Evolutionary conservation across 2,329 filamentous ascomycete species (phyloP).

Genomic region (Xylariaceae sp.): DNA sequence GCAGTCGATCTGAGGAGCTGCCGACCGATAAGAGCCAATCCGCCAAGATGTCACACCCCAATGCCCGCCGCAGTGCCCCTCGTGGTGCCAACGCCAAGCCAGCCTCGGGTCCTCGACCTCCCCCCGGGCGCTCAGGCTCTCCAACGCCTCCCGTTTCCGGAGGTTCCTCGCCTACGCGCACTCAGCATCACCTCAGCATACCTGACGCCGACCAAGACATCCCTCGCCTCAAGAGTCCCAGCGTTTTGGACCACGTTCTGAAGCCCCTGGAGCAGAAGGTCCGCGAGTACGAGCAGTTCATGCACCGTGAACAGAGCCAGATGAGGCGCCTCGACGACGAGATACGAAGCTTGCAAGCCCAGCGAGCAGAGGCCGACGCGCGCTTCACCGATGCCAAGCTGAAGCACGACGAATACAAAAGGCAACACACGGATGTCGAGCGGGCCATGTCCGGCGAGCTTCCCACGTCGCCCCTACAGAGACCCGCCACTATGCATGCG

Average conservation of each 20-base stretch:
- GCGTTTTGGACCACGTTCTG: conserved; percentile 40
- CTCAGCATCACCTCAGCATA: conserved; percentile 8
- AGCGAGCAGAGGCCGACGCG: conserved; percentile 37
- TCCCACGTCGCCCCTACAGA: conserved; percentile 15
- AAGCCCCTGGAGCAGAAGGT: conserved; percentile 44
- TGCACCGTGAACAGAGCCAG: conserved; percentile 39
- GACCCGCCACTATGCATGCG: conserved; percentile 14
- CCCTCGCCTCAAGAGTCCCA: conserved; percentile 42
- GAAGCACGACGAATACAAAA: conserved; percentile 42
- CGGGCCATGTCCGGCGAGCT: conserved; percentile 40
- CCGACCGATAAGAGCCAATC: conserved; percentile 24
- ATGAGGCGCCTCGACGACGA: conserved; percentile 42
- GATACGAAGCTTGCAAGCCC: conserved; percentile 38
- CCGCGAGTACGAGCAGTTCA: conserved; percentile 39
- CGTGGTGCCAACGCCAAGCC: conserved; percentile 17
- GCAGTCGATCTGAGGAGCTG: conserved; percentile 30
- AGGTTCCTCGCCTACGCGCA: conserved; percentile 19
- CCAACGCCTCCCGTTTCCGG: conserved; percentile 22
- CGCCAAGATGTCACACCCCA: conserved; percentile 6
- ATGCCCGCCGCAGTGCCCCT: conserved; percentile 26
- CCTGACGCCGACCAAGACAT: conserved; percentile 26
- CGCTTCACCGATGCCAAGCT: conserved; percentile 40
- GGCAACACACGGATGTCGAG: conserved; percentile 40
- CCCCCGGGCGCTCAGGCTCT: conserved; percentile 19
- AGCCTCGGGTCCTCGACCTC: conserved; percentile 18